These are phyloP conservation scores for Fomitopsis schrenkii DNA, from an alignment of 1,284 basidiomycete genomes.

Conservation along the genomic window DNA sequence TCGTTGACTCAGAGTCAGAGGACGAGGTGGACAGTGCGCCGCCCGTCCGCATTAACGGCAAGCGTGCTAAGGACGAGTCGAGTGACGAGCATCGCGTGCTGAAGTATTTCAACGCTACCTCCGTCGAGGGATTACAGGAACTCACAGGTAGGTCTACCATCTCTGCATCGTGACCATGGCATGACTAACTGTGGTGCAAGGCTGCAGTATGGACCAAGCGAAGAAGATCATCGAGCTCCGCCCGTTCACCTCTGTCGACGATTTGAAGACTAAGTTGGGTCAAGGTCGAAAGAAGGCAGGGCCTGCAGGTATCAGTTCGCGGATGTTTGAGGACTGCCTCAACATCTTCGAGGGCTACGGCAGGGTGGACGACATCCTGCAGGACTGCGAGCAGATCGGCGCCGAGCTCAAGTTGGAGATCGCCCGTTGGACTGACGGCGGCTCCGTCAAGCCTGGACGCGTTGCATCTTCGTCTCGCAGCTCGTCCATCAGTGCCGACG, in stretches of 20 bases:
- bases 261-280: slow-evolving; percentile 74
- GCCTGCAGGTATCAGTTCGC: slow-evolving; percentile 79
- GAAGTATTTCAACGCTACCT: slow-evolving; percentile 84
- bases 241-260: slow-evolving; percentile 78
- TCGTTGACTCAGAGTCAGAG: slow-evolving; percentile 70
- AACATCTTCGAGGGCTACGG: slow-evolving; percentile 89
- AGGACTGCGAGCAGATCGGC: slow-evolving; percentile 87
- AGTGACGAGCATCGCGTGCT: slow-evolving; percentile 51
- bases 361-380: slow-evolving; percentile 86
- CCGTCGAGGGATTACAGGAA: slow-evolving; percentile 76
- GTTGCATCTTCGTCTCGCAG: slow-evolving; percentile 21
- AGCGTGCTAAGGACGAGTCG: slow-evolving; percentile 16
- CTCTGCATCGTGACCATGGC: not conserved
- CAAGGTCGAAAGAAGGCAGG: slow-evolving; percentile 82
- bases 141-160: slow-evolving; percentile 68
- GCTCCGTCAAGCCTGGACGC: slow-evolving; percentile 37
- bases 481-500: slow-evolving; percentile 32
- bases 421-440: slow-evolving; percentile 66
- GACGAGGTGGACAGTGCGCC: slow-evolving; percentile 36
- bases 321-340: slow-evolving; percentile 88
- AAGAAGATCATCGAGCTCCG: slow-evolving; percentile 75
- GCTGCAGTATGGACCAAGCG: slow-evolving; percentile 83
- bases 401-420: slow-evolving; percentile 64
- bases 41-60: slow-evolving; percentile 15
- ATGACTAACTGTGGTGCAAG: slow-evolving; percentile 38